These are phyloP conservation scores for Gardenia jasminoides DNA, from an alignment of 257 asterid species.

Conservation along the genomic window DNA sequence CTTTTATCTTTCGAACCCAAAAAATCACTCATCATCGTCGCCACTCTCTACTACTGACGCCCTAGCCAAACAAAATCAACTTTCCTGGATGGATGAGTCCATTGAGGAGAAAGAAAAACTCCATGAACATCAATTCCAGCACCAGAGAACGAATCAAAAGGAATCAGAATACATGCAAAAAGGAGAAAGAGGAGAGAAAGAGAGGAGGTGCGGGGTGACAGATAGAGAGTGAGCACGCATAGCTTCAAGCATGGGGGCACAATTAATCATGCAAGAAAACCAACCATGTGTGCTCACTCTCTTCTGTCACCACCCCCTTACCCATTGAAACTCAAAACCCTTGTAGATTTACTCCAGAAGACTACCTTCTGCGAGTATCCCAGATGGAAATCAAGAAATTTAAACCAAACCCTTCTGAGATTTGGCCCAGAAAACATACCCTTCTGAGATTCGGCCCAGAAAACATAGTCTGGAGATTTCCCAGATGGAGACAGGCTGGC, in stretches of 20 bases:
- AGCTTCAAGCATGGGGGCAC: conserved; percentile 53
- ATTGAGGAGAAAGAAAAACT: not conserved
- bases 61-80: not conserved
- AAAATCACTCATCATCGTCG: not conserved
- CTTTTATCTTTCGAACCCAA: not conserved
- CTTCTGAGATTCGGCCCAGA: not conserved
- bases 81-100: not conserved
- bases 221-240: conserved; percentile 88
- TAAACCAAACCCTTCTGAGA: not conserved
- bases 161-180: not conserved
- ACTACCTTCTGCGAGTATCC: not conserved
- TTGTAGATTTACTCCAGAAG: not conserved
- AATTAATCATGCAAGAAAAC: conserved; percentile 60
- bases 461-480: not conserved
- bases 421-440: not conserved
- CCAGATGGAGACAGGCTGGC: not conserved
- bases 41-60: not conserved
- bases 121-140: too few species aligned
- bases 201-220: conserved; percentile 64
- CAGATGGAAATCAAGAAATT: not conserved
- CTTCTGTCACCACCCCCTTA: conserved; percentile 90
- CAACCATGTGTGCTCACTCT: conserved; percentile 93
- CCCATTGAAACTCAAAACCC: conserved; percentile 15
- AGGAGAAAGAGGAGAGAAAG: conserved; percentile 6
- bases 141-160: too few species aligned